phyloP scores from a whole-genome alignment of 2,329 filamentous ascomycete genomes.

The Pseudocercospora vitis region DNA sequence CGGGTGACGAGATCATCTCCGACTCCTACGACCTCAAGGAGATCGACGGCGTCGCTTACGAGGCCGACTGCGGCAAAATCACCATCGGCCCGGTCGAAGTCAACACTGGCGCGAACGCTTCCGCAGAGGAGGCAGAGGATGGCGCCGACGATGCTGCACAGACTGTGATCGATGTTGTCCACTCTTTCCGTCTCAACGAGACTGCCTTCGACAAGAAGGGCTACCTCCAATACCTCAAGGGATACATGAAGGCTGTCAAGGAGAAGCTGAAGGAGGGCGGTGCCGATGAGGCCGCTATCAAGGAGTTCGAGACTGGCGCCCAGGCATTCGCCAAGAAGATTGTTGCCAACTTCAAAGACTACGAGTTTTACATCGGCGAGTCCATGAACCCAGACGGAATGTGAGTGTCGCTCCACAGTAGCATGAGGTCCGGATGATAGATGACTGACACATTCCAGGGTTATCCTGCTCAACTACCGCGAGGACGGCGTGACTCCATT shows the following conservation, averaged over 20 bases:
- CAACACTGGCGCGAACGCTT: slow-evolving; percentile 95
- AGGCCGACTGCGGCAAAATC: slow-evolving; percentile 91
- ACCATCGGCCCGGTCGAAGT: slow-evolving; percentile 65
- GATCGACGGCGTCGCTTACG: slow-evolving; percentile 77
- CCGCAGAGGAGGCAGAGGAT: slow-evolving; percentile 80
- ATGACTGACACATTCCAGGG: slow-evolving; percentile 51
- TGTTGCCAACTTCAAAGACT: slow-evolving; percentile 86
- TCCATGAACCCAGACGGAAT: slow-evolving; percentile 92
- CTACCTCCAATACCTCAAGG: slow-evolving; percentile 84
- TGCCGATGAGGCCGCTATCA: slow-evolving; percentile 65
- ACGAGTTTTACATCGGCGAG: slow-evolving; percentile 90
- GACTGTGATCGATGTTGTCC: slow-evolving; percentile 88
- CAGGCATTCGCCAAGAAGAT: slow-evolving; percentile 77
- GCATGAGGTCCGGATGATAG: not conserved
- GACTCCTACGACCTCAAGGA: slow-evolving; percentile 86
- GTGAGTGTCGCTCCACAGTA: slow-evolving; percentile 59
- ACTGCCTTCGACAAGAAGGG: slow-evolving; percentile 84
- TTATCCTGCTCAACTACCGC: slow-evolving; percentile 94
- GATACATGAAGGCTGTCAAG: slow-evolving; percentile 91
- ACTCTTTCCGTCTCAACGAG: slow-evolving; percentile 84
- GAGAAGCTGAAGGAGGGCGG: slow-evolving; percentile 63
- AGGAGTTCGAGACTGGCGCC: slow-evolving; percentile 77
- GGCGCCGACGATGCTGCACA: slow-evolving; percentile 66
- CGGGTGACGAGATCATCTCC: slow-evolving; percentile 92
- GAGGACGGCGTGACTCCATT: slow-evolving; percentile 92